A percentile compares a stretch with the other conserved stretches of the same genome.
These are phyloP conservation scores for Arachnomyces sp. DNA, from an alignment of 2,329 filamentous ascomycete species.

Conservation along the genomic window DNA sequence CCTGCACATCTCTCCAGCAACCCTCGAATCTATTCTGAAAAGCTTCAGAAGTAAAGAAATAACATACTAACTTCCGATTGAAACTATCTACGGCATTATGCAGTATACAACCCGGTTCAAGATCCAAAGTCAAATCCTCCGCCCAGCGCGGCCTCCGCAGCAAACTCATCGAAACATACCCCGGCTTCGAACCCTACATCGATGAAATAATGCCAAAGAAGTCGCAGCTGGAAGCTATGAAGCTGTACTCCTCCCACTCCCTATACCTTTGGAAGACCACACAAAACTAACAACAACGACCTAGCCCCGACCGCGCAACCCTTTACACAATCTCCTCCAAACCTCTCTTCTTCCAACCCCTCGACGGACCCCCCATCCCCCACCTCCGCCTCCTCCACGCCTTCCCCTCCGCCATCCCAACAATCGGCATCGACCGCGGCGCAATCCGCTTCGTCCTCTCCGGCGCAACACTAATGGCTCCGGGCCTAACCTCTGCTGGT, in stretches of 20 bases:
- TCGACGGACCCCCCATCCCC: conserved; percentile 69
- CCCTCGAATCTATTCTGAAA: too few species aligned
- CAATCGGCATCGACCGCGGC: conserved; percentile 83
- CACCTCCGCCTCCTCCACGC: conserved; percentile 85
- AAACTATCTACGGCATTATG: conserved; percentile 16
- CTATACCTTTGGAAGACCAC: neutral
- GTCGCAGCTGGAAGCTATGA: conserved; percentile 78
- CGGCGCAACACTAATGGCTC: conserved; percentile 92
- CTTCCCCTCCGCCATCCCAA: conserved; percentile 77
- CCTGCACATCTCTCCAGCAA: neutral
- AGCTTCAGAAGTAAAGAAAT: conserved; percentile 8
- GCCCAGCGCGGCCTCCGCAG: conserved; percentile 80
- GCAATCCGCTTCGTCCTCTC: conserved; percentile 94
- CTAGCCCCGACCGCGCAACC: conserved; percentile 71
- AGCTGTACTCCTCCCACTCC: conserved; percentile 51
- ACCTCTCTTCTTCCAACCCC: conserved; percentile 88
- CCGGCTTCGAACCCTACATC: conserved; percentile 76
- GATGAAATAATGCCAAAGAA: conserved; percentile 96
- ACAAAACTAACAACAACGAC: neutral
- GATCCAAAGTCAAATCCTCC: conserved; percentile 96
- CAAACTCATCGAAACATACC: conserved; percentile 76
- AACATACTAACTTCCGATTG: conserved; percentile 9
- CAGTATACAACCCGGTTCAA: conserved; percentile 69
- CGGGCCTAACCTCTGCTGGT: conserved; percentile 76
- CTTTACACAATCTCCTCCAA: conserved; percentile 74